phyloP scores from a whole-genome alignment of 805 yeast species.

The Priceomyces medius region DNA sequence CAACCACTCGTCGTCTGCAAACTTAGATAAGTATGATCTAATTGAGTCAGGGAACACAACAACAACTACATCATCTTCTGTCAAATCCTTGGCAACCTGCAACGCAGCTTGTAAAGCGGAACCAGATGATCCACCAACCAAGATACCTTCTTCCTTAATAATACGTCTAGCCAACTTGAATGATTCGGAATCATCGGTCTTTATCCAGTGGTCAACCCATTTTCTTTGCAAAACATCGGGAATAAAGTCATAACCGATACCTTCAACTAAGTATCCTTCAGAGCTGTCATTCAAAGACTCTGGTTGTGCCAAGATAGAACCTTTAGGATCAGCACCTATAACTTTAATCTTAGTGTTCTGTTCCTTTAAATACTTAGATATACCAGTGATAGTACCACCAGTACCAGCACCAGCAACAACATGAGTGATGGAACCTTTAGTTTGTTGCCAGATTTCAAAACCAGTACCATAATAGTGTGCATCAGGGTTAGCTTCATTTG shows the following conservation, averaged over 20 bases:
- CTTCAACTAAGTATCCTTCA: slow-evolving; percentile 76
- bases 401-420: slow-evolving; percentile 93
- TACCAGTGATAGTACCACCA: slow-evolving; percentile 97
- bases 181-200: slow-evolving; percentile 80
- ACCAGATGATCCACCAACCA: slow-evolving; percentile 90
- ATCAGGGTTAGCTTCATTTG: slow-evolving; percentile 72
- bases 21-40: slow-evolving; percentile 82
- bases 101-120: slow-evolving; percentile 79
- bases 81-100: slow-evolving; percentile 62
- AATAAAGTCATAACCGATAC: slow-evolving; percentile 86
- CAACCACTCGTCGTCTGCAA: slow-evolving; percentile 92
- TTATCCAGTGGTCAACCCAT: slow-evolving; percentile 74
- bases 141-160: slow-evolving; percentile 79
- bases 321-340: slow-evolving; percentile 83
- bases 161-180: slow-evolving; percentile 79
- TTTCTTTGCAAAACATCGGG: slow-evolving; percentile 75
- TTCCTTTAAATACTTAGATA: slow-evolving; percentile 76
- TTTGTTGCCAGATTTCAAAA: slow-evolving; percentile 79
- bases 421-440: slow-evolving; percentile 66
- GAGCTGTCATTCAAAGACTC: slow-evolving; percentile 61
- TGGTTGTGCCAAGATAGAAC: slow-evolving; percentile 81
- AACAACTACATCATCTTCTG: slow-evolving; percentile 72
- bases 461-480: slow-evolving; percentile 89
- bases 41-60: slow-evolving; percentile 84
- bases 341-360: slow-evolving; percentile 56